Base-by-base conservation (phyloP, 257 asterid species). In the Fraxinus anomala region DNA sequence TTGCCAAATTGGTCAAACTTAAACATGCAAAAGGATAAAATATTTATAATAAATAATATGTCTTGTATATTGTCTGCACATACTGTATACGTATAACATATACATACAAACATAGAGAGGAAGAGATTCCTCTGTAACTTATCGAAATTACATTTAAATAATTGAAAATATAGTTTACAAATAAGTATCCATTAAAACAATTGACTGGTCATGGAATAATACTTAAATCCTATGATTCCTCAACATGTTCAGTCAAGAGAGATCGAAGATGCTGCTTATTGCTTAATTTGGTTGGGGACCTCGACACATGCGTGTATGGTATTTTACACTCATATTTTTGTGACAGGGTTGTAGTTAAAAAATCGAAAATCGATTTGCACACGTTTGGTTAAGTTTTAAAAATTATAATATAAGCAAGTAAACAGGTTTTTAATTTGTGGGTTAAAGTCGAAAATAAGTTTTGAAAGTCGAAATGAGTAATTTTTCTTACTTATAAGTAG, bases 1-100 rank as follows among this genome's bases (percentile, higher is more conserved):
- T 76, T 54, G 56, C 26, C 42, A 72, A 28, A 67, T 51, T 81
- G 59, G 82, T 73, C 82, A 73, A 73, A 77, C 49, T 13, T 33
- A 23, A 66, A 68, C 39, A 68, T n/a, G 51, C 66, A 19, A 68
- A 2, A 3, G 16, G 5, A 63, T 11, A 63, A 24, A 31, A 31
- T 63, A 63, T 63, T 24, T 40, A 24, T 24, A 24, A 61, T 8
- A 10, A 21, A 61, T 3, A 61, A 1, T 11, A 61, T 24, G 68
- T 61, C 68, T 23, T 0, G 8, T 21, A 61, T 23, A 61, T 61
- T 21, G 68, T 61, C 31, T 61, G 34, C 5, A 61, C 16, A 13
- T 61, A 24, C 14, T 11, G 10, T 24, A 21, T 61, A 61, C 31
- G 24, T 61, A 61, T 14, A 44, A 44, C 13, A n/a, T 59, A 61